phyloP scores from a whole-genome alignment of 169 alveolate species.

The Plasmodium ovale region DNA sequence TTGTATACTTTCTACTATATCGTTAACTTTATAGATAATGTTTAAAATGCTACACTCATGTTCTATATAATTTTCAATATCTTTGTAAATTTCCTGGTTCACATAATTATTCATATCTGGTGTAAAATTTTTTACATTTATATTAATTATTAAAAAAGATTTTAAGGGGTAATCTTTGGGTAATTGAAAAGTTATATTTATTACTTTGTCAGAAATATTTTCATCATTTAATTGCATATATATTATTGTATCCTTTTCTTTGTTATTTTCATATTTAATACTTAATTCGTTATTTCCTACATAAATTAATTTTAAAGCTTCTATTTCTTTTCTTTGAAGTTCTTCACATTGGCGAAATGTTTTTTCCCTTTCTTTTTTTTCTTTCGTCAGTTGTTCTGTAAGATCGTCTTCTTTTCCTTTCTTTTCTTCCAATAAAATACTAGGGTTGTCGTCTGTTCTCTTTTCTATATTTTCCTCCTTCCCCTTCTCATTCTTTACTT shows the following conservation, averaged over 20 bases:
- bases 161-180: constrained; percentile 76
- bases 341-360: constrained; percentile 51
- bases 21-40: constrained; percentile 65
- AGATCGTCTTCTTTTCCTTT: neutral
- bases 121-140: constrained; percentile 72
- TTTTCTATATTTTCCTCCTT: neutral
- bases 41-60: constrained; percentile 49
- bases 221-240: constrained; percentile 71
- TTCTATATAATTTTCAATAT: constrained; percentile 47
- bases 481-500: constrained; percentile 1
- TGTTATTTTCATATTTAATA: constrained; percentile 61
- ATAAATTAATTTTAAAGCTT: constrained; percentile 71
- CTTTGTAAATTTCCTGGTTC: constrained; percentile 65
- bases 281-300: constrained; percentile 45
- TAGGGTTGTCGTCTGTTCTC: neutral
- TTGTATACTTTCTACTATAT: constrained; percentile 66
- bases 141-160: constrained; percentile 54
- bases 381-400: neutral
- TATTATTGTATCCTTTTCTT: constrained; percentile 59
- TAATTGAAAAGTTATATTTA: constrained; percentile 61
- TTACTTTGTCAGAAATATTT: constrained; percentile 34
- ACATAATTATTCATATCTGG: constrained; percentile 61
- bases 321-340: constrained; percentile 67
- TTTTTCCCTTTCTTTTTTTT: constrained; percentile 22
- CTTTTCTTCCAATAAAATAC: neutral